Evolutionary conservation across 2,329 filamentous ascomycete genomes (phyloP).

Genomic region (Curvularia eragrostidis): DNA sequence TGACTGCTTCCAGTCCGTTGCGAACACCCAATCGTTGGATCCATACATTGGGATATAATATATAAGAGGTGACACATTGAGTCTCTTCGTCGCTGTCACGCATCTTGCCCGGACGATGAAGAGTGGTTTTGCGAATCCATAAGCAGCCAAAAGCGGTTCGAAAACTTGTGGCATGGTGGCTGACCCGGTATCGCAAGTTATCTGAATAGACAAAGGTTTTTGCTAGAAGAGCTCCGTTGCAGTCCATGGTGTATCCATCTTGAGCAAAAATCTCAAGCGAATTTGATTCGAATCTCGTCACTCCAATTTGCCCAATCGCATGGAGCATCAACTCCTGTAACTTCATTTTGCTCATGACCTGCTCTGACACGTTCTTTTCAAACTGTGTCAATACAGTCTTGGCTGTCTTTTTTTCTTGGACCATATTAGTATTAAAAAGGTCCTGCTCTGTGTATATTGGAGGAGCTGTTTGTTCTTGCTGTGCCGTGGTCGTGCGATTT

Average conservation of each 20-base stretch:
- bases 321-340: neutral
- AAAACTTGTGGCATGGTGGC: neutral
- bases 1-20: neutral
- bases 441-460: neutral
- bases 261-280: neutral
- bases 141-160: neutral
- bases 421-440: neutral
- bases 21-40: neutral
- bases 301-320: neutral
- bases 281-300: neutral
- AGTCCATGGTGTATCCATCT: neutral
- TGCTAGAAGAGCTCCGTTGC: neutral
- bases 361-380: neutral
- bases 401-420: neutral
- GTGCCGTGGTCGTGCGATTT: neutral
- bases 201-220: neutral
- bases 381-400: neutral
- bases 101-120: neutral
- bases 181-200: neutral
- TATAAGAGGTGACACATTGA: neutral
- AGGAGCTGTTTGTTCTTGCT: neutral
- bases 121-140: neutral
- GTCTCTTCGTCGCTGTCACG: neutral
- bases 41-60: constrained; percentile 1
- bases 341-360: neutral